Evolutionary conservation across 2,329 filamentous ascomycete genomes (phyloP), one percentile per base, ranked within the genome.

Genomic region (Alternaria tenuissima): DNA sequence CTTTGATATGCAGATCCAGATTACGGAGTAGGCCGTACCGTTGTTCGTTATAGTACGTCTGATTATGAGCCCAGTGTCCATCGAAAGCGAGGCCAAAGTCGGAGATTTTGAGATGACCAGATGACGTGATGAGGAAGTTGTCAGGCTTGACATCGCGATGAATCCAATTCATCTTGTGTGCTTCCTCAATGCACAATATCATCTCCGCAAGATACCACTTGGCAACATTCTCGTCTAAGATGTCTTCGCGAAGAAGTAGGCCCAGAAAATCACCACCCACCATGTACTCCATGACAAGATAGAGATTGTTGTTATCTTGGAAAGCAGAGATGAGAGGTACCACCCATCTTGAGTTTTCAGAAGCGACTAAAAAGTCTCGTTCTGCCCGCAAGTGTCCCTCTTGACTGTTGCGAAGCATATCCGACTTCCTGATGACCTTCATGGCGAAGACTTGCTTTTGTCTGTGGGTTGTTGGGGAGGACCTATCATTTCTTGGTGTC

Each of bases 251-350:
- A 56, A 97, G 91, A 16, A 99, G 81, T 0, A 97, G 80, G 1
- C 92, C 92, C 0, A 99, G 84, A 67, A 99, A 98, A 76, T 99
- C 94, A 0, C 95, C 94, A 0, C 94, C 95, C 2, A 96, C 90
- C 93, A 97, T 97, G 75, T 96, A 99, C 61, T 98, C 94, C 93
- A 98, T 97, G 53, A 97, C 91, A 6, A 99, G 87, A 71, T 98
- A 98, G 6, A 99, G 84, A 69, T 92, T 92, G 42, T 87, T 85
- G 36, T 86, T 82, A 75, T 98, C 95, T 77, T 98, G 93, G 66
- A 98, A 98, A 72, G 93, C 95, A 51, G 92, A 86, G 52, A 97
- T 86, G 36, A 99, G 82, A 1, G 94, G 92, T 2, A 98, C 92
- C 47, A 97, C 89, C 94, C 94, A 98, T 62, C 86, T 86, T 5